Evolutionary conservation across 768 basidiomycete species (phyloP), one percentile per base, ranked within the genome.

Genomic region (Phylloporus scabripes): DNA sequence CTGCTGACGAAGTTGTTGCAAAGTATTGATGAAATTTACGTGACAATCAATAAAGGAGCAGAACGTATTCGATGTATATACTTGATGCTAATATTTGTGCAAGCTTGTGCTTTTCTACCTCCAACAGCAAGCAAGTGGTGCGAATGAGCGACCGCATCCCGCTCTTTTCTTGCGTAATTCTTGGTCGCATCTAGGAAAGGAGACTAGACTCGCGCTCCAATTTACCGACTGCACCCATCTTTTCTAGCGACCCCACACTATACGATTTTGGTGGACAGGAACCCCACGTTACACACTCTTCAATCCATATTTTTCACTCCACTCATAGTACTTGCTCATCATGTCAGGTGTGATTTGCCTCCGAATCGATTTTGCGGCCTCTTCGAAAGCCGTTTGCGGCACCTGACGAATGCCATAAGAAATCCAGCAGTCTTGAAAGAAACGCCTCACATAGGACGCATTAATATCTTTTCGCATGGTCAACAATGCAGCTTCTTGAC

Each of bases 401-500:
- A 97, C 85, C 94, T 97, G 44, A 8, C 2, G 38, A 26, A 36
- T 7, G 42, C 12, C 24, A 34, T 45, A 34, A 56, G 31, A 42
- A 41, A 23, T 28, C n/a, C 17, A 1, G 24, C 21, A 24, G 18
- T 17, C 11, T 42, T 51, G 34, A 24, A 46, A 28, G 28, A 28
- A 28, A 40, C 1, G 28, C 70, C 88, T 60, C 56, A 95, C 95
- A 59, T 73, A 76, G 39, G 81, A 75, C 3, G 91, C 82, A 50
- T 88, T 66, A 31, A 97, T 83, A 65, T 97, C 79, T 46, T 80
- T 75, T 55, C 88, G 83, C 96, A 99, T 98, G 0, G 93, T 89
- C 46, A 85, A 64, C 53, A 98, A 66, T 0, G 95, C 96, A 4
- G 96, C 96, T 67, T 99, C 95, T 69, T 98, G 96, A 63, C 94